A percentile compares a stretch with the other conserved stretches of the same genome.
phyloP scores from a whole-genome alignment of 1,284 basidiomycete genomes.

The Rhodotorula glutinis region DNA sequence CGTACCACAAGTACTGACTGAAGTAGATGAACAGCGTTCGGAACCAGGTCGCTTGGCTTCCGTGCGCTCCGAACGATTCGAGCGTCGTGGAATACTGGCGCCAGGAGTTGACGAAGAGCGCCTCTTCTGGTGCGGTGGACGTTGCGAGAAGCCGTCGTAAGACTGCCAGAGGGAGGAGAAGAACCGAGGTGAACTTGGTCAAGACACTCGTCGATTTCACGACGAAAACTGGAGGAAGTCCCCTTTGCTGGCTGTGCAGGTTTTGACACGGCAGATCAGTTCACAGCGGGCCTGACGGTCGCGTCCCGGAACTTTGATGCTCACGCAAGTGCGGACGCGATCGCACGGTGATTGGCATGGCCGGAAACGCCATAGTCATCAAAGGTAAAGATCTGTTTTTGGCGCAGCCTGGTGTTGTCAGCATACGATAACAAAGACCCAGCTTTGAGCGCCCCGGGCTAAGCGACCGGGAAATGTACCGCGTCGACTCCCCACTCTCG shows the following conservation, averaged over 20 bases:
- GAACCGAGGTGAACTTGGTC: conserved; percentile 29
- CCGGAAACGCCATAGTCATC: conserved; percentile 74
- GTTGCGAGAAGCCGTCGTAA: conserved; percentile 56
- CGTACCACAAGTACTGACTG: conserved; percentile 90
- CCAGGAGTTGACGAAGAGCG: conserved; percentile 35
- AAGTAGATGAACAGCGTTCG: conserved; percentile 77
- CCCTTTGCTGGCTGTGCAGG: neutral
- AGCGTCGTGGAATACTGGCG: conserved; percentile 58
- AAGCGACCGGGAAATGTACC: conserved; percentile 13
- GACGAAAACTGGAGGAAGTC: conserved; percentile 10
- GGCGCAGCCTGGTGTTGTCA: neutral
- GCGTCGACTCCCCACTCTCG: conserved; percentile 60
- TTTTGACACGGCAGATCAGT: neutral
- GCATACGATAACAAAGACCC: no score
- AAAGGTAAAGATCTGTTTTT: conserved; percentile 78
- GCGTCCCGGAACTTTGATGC: neutral
- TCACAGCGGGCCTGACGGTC: no score
- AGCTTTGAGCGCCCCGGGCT: neutral
- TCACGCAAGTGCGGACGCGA: conserved; percentile 53
- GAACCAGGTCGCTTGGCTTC: conserved; percentile 83
- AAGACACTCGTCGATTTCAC: conserved; percentile 18
- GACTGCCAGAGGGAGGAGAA: conserved; percentile 43
- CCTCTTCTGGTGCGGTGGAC: conserved; percentile 33
- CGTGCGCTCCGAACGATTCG: conserved; percentile 69
- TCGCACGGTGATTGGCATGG: conserved; percentile 84